phyloP scores from a whole-genome alignment of 805 yeast species.

The Jamesozyma gamospora region DNA sequence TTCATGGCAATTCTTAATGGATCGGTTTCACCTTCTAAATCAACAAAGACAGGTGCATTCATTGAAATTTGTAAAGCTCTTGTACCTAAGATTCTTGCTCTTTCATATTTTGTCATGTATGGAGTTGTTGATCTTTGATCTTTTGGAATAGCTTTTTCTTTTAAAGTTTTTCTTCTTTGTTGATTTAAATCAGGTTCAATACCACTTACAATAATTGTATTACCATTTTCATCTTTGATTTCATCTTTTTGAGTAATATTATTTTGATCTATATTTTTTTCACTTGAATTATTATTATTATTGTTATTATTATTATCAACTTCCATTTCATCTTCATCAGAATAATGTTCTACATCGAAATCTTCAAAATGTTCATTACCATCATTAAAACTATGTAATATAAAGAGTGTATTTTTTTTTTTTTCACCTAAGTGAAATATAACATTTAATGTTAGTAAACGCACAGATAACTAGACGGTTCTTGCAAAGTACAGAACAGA shows the following conservation, averaged over 20 bases:
- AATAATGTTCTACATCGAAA: conserved; percentile 75
- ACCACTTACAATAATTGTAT: conserved; percentile 63
- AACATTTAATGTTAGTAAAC: too few species aligned
- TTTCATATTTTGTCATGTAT: conserved; percentile 96
- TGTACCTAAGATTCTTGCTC: conserved; percentile 96
- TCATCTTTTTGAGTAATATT: conserved; percentile 28
- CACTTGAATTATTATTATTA: conserved; percentile 24
- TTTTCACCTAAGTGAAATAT: too few species aligned
- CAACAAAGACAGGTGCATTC: conserved; percentile 97
- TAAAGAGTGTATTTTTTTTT: too few species aligned
- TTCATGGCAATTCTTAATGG: conserved; percentile 97
- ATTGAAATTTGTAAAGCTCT: conserved; percentile 94
- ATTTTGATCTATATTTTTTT: conserved; percentile 22
- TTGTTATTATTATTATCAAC: conserved; percentile 25
- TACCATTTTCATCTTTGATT: conserved; percentile 51
- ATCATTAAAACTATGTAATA: conserved; percentile 45
- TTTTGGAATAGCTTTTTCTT: conserved; percentile 79
- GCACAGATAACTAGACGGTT: too few species aligned
- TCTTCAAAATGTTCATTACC: conserved; percentile 64
- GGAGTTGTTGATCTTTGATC: conserved; percentile 93
- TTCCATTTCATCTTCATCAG: conserved; percentile 52
- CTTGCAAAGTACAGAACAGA: too few species aligned
- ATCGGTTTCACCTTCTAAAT: conserved; percentile 97
- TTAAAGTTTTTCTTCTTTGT: conserved; percentile 50
- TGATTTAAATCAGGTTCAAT: conserved; percentile 41